phyloP scores from a whole-genome alignment of 257 asterid genomes.

The Gentiana straminea region DNA sequence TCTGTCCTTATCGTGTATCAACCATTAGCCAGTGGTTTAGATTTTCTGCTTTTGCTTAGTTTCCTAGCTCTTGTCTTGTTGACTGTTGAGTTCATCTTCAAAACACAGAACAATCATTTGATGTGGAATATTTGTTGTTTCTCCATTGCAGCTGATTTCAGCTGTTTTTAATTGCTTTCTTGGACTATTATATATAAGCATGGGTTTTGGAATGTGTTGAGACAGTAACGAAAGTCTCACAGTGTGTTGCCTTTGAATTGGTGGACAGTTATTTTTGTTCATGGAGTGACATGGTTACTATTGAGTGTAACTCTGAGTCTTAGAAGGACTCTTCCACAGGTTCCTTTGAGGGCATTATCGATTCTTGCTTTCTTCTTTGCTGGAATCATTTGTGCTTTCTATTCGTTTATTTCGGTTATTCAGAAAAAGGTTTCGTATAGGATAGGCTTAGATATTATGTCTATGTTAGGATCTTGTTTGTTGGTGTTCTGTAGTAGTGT shows the following conservation, averaged over 20 bases:
- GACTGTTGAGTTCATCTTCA: conserved; percentile 27
- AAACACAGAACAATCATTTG: conserved; percentile 17
- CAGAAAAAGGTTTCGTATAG: conserved; percentile 20
- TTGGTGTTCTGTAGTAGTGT: conserved; percentile 47
- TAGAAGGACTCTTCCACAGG: conserved; percentile 41
- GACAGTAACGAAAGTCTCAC: conserved; percentile 19
- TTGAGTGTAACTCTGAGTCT: conserved; percentile 30
- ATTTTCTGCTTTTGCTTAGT: conserved; percentile 37
- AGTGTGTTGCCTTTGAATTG: conserved; percentile 9
- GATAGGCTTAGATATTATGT: conserved; percentile 33
- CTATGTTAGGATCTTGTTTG: conserved; percentile 50
- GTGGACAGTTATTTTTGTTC: conserved; percentile 1
- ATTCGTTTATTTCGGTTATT: conserved; percentile 1
- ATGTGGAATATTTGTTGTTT: conserved; percentile 12
- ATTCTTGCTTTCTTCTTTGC: conserved; percentile 44
- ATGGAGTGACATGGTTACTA: conserved; percentile 17
- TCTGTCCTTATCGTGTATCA: conserved; percentile 43
- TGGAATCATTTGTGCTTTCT: conserved; percentile 32
- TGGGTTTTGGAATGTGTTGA: conserved; percentile 58
- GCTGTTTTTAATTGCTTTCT: conserved; percentile 48
- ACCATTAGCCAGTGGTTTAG: conserved; percentile 36
- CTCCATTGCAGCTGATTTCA: conserved; percentile 45
- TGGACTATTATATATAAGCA: conserved; percentile 32
- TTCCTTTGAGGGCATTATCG: conserved; percentile 46
- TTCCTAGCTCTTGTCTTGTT: conserved; percentile 28